Evolutionary conservation across 805 yeast genomes (phyloP), one percentile per base, ranked within the genome.

Genomic region (Teunomyces barrocoloradensis): DNA sequence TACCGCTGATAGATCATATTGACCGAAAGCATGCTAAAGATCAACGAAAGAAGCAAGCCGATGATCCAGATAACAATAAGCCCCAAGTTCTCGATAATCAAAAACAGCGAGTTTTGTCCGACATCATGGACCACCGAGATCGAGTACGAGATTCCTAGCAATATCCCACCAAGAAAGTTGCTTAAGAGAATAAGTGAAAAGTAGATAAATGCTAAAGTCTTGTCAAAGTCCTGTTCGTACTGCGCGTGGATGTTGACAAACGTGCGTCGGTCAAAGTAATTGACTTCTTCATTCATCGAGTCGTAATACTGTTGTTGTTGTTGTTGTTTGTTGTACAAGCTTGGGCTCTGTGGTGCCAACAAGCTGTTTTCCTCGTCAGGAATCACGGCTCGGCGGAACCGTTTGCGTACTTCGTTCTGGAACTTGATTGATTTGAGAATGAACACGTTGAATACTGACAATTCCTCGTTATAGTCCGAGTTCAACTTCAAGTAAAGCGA

Each of bases 61-160:
- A 68, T 47, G 4, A 59, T 44, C 43, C 72, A 59, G 5, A 68
- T 50, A 6, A 64, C 44, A 25, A 70, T 53, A 43, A 72, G 59
- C 58, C 71, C 59, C 7, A 66, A 49, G 48, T 71, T 73, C 46
- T 69, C 63, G 30, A 53, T 40, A 11, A 68, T 41, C 20, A 53
- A 48, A 43, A 70, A 63, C 43, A 56, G 56, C 7, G 65, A 50
- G 28, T 56, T 57, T 6, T 53, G 55, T 11, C 28, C 20, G 10
- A 34, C 36, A 15, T 60, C 56, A 20, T 61, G 51, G 28, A 59
- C 55, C 13, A 57, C 36, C 40, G 58, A 51, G 15, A 72, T 57
- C 13, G 69, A 61, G 50, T 64, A 68, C 9, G 71, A 59, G 29
- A 72, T 69, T 5, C 77, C 77, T 21, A 70, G 54, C 46, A 68